phyloP scores from a whole-genome alignment of 805 yeast genomes.

The Kluyveromyces aestuarii region DNA sequence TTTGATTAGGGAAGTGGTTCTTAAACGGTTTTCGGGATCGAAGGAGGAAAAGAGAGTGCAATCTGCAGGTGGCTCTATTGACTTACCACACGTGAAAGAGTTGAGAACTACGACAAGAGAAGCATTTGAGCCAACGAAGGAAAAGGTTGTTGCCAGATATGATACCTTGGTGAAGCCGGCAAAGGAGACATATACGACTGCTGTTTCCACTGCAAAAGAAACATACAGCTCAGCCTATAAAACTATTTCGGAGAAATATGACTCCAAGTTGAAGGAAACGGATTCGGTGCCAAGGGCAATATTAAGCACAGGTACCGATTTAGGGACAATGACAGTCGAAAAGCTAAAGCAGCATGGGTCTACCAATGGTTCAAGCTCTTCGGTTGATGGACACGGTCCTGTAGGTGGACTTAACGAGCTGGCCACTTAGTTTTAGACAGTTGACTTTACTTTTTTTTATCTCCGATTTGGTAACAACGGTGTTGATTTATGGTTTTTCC shows the following conservation, averaged over 20 bases:
- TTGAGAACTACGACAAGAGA: slow-evolving; percentile 21
- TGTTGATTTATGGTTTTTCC: background rate
- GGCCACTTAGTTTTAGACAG: background rate
- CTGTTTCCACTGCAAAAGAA: slow-evolving; percentile 9
- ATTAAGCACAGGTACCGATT: slow-evolving; percentile 24
- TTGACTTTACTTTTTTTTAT: no score
- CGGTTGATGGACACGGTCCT: slow-evolving; percentile 4
- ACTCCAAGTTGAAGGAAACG: slow-evolving; percentile 18
- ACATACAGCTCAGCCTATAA: slow-evolving; percentile 21
- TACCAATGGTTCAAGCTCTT: slow-evolving; percentile 4
- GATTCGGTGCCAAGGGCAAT: slow-evolving; percentile 27
- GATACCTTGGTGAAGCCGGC: slow-evolving; percentile 16
- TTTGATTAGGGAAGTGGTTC: slow-evolving; percentile 18
- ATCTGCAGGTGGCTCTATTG: slow-evolving; percentile 5
- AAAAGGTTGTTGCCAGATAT: slow-evolving; percentile 18
- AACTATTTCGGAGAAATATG: slow-evolving; percentile 22
- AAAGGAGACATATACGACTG: slow-evolving; percentile 4
- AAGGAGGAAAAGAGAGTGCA: background rate
- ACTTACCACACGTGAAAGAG: slow-evolving; percentile 22
- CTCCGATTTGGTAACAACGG: background rate
- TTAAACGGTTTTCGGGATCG: slow-evolving; percentile 21
- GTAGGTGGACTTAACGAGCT: background rate
- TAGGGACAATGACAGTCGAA: slow-evolving; percentile 22
- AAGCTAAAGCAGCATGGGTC: slow-evolving; percentile 14
- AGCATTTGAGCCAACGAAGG: slow-evolving; percentile 13